phyloP scores from a whole-genome alignment of 495 filamentous ascomycete genomes.

The Aspergillus kassunensis region DNA sequence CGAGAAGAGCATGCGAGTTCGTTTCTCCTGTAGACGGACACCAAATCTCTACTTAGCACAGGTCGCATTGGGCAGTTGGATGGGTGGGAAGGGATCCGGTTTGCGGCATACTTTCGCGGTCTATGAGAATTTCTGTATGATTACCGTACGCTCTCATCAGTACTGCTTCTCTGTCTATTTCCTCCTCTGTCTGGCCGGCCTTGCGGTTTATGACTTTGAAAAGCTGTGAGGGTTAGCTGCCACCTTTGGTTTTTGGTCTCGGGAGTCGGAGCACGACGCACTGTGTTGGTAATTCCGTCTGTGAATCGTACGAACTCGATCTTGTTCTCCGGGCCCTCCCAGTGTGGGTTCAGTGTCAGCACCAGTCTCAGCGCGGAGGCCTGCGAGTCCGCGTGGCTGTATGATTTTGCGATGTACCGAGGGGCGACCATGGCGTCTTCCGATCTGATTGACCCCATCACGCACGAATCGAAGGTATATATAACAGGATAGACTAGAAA shows the following conservation, averaged over 20 bases:
- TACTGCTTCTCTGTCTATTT: slow-evolving; percentile 83
- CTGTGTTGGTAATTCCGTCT: slow-evolving; percentile 97
- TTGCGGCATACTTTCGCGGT: slow-evolving; percentile 75
- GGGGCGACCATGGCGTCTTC: slow-evolving; percentile 24
- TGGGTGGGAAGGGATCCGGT: slow-evolving; percentile 6
- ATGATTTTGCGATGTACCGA: slow-evolving; percentile 66
- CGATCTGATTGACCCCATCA: slow-evolving; percentile 31
- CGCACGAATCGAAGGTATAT: neutral
- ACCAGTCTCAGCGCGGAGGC: slow-evolving; percentile 74
- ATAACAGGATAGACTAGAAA: neutral
- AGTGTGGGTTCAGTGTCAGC: slow-evolving; percentile 75
- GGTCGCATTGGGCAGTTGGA: slow-evolving; percentile 37
- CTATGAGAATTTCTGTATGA: slow-evolving; percentile 92
- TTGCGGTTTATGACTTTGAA: slow-evolving; percentile 82
- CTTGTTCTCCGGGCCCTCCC: slow-evolving; percentile 68
- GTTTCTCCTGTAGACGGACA: slow-evolving; percentile 55
- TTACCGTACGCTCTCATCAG: slow-evolving; percentile 92
- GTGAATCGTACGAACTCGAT: slow-evolving; percentile 89
- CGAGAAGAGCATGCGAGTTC: slow-evolving; percentile 67
- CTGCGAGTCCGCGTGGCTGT: slow-evolving; percentile 70
- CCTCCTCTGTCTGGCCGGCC: slow-evolving; percentile 66
- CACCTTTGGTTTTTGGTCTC: neutral
- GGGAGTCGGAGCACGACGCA: slow-evolving; percentile 35
- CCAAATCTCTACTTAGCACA: slow-evolving; percentile 33
- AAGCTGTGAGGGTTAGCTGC: slow-evolving; percentile 48